phyloP scores from a whole-genome alignment of 257 asterid species.

The Ophiorrhiza pumila region DNA sequence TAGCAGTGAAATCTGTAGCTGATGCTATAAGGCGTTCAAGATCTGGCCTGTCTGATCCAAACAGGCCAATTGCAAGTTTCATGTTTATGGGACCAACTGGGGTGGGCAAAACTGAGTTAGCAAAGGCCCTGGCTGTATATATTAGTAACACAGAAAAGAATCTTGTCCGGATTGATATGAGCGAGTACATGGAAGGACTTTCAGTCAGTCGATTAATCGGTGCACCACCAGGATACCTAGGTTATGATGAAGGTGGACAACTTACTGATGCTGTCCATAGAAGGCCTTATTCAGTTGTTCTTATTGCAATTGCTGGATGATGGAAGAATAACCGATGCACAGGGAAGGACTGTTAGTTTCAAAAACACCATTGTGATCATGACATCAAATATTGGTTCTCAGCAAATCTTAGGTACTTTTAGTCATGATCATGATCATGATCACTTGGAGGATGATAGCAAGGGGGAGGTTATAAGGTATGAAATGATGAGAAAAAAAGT shows the following conservation, averaged over 20 bases:
- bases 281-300: conserved; percentile 85
- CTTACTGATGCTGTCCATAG: conserved; percentile 82
- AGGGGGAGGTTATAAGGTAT: conserved; percentile 64
- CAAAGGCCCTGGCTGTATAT: conserved; percentile 77
- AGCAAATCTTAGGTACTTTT: conserved; percentile 70
- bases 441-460: conserved; percentile 40
- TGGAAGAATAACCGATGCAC: conserved; percentile 89
- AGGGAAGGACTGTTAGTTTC: conserved; percentile 86
- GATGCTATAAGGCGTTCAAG: conserved; percentile 92
- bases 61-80: conserved; percentile 89
- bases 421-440: too few relatives aligned
- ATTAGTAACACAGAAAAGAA: conserved; percentile 84
- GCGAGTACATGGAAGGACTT: conserved; percentile 93
- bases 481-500: conserved; percentile 82
- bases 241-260: conserved; percentile 98
- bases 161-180: conserved; percentile 87
- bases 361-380: conserved; percentile 74
- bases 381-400: conserved; percentile 93
- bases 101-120: conserved; percentile 95
- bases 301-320: conserved; percentile 84
- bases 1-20: conserved; percentile 88
- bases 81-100: conserved; percentile 99
- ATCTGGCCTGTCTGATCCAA: conserved; percentile 91
- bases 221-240: conserved; percentile 96
- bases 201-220: conserved; percentile 90